phyloP scores from a whole-genome alignment of 352 stramenopile species.

The Phytophthora melonis region DNA sequence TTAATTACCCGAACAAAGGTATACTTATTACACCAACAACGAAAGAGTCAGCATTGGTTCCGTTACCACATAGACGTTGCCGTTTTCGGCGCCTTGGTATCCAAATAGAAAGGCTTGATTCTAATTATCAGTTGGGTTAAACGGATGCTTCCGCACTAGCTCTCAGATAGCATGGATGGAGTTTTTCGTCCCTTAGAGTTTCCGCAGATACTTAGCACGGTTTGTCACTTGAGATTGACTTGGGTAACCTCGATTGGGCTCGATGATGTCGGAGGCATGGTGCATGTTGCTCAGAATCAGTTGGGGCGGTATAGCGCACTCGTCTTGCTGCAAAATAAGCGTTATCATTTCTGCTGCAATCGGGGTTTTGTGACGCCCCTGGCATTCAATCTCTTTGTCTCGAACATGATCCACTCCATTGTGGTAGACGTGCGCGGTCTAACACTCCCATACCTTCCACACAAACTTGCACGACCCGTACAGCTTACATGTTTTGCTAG shows the following conservation, averaged over 20 bases:
- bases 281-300: neutral
- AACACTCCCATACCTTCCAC: neutral
- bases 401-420: neutral
- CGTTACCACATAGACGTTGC: neutral
- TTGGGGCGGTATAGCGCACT: neutral
- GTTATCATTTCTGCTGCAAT: neutral
- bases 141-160: neutral
- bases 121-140: neutral
- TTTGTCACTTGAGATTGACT: neutral
- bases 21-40: neutral
- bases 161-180: neutral
- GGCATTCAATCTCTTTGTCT: neutral
- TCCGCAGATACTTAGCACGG: neutral
- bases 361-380: neutral
- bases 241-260: neutral
- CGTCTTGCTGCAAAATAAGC: neutral
- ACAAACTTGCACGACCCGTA: neutral
- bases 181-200: neutral
- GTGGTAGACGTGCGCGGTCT: neutral
- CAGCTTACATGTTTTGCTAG: neutral
- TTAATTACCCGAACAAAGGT: neutral
- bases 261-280: neutral
- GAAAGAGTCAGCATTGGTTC: neutral
- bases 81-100: neutral
- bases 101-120: neutral